phyloP scores from a whole-genome alignment of 805 yeast species.

The Isabelozyma pseudorhagii region DNA sequence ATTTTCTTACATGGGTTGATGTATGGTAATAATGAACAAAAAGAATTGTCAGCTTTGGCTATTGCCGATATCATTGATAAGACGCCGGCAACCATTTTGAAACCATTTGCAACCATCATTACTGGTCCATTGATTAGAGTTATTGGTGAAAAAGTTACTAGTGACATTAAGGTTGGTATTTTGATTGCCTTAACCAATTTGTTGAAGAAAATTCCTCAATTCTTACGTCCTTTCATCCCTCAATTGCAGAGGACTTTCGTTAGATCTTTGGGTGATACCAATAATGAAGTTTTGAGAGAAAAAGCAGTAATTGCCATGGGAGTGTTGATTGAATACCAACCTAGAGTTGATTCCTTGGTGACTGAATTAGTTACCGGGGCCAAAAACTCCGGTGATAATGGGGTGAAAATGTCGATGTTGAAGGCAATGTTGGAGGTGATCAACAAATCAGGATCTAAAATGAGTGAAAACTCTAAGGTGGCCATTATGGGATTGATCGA shows the following conservation, averaged over 20 bases:
- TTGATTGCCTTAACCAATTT: conserved; percentile 76
- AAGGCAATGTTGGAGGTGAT: conserved; percentile 83
- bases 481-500: conserved; percentile 72
- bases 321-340: conserved; percentile 80
- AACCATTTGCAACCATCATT: conserved; percentile 85
- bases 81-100: conserved; percentile 78
- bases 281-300: conserved; percentile 67
- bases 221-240: conserved; percentile 92
- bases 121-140: conserved; percentile 98
- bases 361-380: conserved; percentile 79
- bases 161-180: conserved; percentile 94
- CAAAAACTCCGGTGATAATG: conserved; percentile 57
- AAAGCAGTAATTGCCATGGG: conserved; percentile 92
- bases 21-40: conserved; percentile 83
- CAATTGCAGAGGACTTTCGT: conserved; percentile 97
- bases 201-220: conserved; percentile 81
- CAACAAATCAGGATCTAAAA: conserved; percentile 69
- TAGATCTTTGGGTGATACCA: conserved; percentile 77
- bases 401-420: conserved; percentile 82
- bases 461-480: conserved; percentile 70
- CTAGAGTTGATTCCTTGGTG: conserved; percentile 90
- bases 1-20: conserved; percentile 91
- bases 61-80: conserved; percentile 83
- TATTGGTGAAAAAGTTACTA: conserved; percentile 89
- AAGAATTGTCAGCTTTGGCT: conserved; percentile 84